Evolutionary conservation across 2,329 filamentous ascomycete genomes (phyloP).

Genomic region (Laburnicola sp.): DNA sequence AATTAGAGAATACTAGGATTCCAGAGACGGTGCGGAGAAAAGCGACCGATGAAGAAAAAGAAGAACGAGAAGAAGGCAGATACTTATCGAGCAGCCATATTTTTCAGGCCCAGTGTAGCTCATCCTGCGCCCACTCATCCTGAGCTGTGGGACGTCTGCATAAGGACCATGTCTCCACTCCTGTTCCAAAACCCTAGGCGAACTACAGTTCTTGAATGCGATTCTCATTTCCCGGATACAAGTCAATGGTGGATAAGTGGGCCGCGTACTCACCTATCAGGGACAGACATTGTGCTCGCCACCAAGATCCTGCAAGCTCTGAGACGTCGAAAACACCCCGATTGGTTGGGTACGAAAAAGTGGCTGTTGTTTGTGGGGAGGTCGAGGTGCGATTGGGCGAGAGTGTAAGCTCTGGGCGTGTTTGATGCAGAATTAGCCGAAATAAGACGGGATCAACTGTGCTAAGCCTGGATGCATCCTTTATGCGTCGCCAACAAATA

Average conservation of each 20-base stretch:
- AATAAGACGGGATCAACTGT: conserved; percentile 8
- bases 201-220: background rate
- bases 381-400: background rate
- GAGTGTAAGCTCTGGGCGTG: background rate
- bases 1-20: background rate
- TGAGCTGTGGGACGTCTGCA: background rate
- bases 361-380: background rate
- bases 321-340: background rate
- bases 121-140: background rate
- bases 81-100: background rate
- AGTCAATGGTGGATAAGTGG: background rate
- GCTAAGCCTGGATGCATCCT: background rate
- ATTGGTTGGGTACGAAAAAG: background rate
- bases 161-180: conserved; percentile 4
- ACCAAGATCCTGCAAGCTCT: background rate
- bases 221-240: background rate
- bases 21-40: background rate
- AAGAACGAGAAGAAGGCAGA: background rate
- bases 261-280: background rate
- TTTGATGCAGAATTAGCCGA: conserved; percentile 8
- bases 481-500: background rate
- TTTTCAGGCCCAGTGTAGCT: background rate
- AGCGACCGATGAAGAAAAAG: background rate
- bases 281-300: background rate
- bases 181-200: background rate